Percentiles rank a stretch among this genome's conserved stretches.
Evolutionary conservation across 768 basidiomycete genomes (phyloP).

Genomic region (Mycena epipterygia): DNA sequence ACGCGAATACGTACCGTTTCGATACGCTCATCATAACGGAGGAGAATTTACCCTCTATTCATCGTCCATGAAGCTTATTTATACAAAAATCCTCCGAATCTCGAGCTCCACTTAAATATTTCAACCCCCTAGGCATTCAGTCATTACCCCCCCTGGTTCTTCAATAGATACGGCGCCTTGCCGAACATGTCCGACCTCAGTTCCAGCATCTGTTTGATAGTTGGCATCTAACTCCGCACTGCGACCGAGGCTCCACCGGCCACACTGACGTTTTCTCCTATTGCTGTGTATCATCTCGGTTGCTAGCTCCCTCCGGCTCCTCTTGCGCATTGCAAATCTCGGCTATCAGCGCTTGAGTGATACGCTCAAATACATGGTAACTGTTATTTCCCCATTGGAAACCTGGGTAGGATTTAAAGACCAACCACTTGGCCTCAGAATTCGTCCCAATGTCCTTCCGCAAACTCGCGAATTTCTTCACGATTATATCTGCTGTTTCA

Average conservation of each 20-base stretch:
- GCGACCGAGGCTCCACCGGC: conserved; percentile 18
- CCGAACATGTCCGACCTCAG: conserved; percentile 1
- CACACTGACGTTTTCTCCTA: conserved; percentile 17
- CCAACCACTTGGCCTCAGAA: conserved; percentile 11
- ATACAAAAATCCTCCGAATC: not conserved
- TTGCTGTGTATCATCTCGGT: conserved; percentile 15
- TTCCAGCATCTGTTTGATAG: conserved; percentile 8
- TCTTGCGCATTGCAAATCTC: no score
- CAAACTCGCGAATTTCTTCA: conserved; percentile 14
- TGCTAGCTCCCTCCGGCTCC: not conserved
- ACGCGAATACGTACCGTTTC: conserved; percentile 7
- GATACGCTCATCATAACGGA: not conserved
- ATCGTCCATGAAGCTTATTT: no score
- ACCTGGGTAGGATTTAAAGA: conserved; percentile 9
- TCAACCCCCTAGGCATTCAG: not conserved
- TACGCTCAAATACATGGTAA: no score
- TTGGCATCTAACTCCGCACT: conserved; percentile 15
- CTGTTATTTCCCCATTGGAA: conserved; percentile 18
- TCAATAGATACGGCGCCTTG: conserved; percentile 4
- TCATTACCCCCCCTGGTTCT: conserved; percentile 5
- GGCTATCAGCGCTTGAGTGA: no score
- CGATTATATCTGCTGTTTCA: conserved; percentile 17
- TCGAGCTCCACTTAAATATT: conserved; percentile 7
- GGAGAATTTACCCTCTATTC: conserved; percentile 4
- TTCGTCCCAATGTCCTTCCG: conserved; percentile 9